phyloP scores from a whole-genome alignment of 768 basidiomycete species.

The Calocera viscosa region DNA sequence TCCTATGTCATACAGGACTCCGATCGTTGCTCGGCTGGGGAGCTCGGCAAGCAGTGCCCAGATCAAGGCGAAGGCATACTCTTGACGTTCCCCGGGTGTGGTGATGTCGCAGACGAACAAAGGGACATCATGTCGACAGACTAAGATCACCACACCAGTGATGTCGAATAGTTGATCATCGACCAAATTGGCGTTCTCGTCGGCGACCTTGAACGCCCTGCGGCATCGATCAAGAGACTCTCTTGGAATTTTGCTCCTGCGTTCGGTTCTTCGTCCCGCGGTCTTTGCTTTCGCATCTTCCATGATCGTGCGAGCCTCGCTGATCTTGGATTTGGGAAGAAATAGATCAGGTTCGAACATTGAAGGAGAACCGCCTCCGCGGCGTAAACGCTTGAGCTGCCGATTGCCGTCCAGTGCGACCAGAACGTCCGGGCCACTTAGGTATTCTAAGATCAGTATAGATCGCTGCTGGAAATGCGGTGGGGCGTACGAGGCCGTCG shows the following conservation, averaged over 20 bases:
- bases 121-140: conserved; percentile 13
- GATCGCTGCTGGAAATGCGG: too few species aligned
- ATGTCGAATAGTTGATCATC: background rate
- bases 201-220: conserved; percentile 10
- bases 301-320: too few species aligned
- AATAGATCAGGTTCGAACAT: background rate
- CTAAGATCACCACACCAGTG: conserved; percentile 12
- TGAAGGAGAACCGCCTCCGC: background rate
- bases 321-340: too few species aligned
- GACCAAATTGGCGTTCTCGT: conserved; percentile 8
- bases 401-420: conserved; percentile 7
- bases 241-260: background rate
- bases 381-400: background rate
- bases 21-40: conserved; percentile 23
- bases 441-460: background rate
- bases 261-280: background rate
- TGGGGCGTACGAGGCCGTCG: background rate
- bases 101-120: conserved; percentile 10
- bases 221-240: conserved; percentile 12
- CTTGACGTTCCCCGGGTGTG: conserved; percentile 10
- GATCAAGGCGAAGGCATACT: conserved; percentile 10
- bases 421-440: background rate
- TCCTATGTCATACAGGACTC: conserved; percentile 28
- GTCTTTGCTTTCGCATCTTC: background rate
- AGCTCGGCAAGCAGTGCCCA: background rate